Base-by-base conservation (phyloP, 164 flowering plant species). In the Liriodendron chinense region DNA sequence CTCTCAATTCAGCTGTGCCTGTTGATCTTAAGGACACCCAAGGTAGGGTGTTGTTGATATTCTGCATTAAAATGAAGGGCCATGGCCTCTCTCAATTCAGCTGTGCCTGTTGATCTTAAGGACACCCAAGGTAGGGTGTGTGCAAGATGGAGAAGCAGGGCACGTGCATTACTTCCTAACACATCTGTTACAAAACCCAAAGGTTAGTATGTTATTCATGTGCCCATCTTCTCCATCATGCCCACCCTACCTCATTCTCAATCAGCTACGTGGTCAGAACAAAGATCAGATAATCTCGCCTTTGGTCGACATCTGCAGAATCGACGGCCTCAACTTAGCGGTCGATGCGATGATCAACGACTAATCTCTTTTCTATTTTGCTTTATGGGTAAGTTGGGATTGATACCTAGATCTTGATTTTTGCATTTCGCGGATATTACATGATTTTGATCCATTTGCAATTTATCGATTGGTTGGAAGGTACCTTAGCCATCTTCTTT, bases 131-230 rank as follows among this genome's bases (percentile, higher is more conserved):
- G 86, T 78, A 89, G 69, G 97, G 25, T 76, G 43, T 34, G 92
- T 82, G 88, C 95, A 85, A 78, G 98, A 92, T 94, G 98, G 98
- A 92, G 96, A 94, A 92, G 98, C 94, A 89, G 97, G 95, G 98
- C 97, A 94, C 98, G 96, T 94, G 98, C 94, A 94, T 87, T 85
- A 77, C 92, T 83, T 84, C 75, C 92, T 87, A 86, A 74, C 82
- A 72, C 47, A 13, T 71, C 63, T 71, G 47, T 71, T 43, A 13
- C 73, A 53, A 16, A 10, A 24, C 6, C 5, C 22, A 21, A 72
- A 47, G 71, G 47, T 78, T 84, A 79, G 92, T 81, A 84, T 72
- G 89, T 86, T 62, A 68, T 92, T 87, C 97, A 92, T 88, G 97
- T 92, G 97, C 95, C 92, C 86, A 2, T 81, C 91, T 91, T 90